Percentiles rank a stretch among this genome's conserved stretches.
Conservation (phyloP, 495 filamentous ascomycete species). For the Pyronema domesticum region DNA sequence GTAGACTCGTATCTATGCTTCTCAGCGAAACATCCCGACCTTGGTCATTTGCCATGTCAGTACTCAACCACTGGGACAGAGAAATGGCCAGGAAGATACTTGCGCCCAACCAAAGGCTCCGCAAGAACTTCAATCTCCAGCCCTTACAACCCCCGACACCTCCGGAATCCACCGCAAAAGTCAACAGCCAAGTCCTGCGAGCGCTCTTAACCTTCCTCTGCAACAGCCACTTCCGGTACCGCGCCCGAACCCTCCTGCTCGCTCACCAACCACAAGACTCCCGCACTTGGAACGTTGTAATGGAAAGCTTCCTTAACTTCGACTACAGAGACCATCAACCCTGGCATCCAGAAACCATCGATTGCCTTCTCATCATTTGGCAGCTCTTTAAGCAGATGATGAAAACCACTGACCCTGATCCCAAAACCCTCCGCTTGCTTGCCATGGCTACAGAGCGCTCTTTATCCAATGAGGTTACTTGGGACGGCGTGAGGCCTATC, state of each 20-base stretch:
- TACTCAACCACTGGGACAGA: conserved; percentile 1
- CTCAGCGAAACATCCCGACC: not conserved
- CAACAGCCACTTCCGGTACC: not conserved
- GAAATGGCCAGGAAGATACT: not conserved
- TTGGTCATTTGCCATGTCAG: not conserved
- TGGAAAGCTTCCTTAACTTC: not conserved
- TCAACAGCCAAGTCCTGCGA: conserved; percentile 8
- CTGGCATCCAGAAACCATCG: not conserved
- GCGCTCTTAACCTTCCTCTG: conserved; percentile 15
- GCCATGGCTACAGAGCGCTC: conserved; percentile 9
- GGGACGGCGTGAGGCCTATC: conserved; percentile 6
- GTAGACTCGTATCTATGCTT: not conserved
- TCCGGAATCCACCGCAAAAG: no score
- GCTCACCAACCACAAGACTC: conserved; percentile 6
- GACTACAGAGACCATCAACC: not conserved
- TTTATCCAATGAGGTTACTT: not conserved
- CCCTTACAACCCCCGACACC: not conserved
- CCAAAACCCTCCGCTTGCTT: conserved; percentile 13
- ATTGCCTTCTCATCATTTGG: conserved; percentile 8
- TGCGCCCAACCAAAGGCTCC: not conserved
- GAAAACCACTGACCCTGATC: not conserved
- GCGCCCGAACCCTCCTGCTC: conserved; percentile 11
- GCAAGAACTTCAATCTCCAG: not conserved
- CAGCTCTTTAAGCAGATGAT: conserved; percentile 11
- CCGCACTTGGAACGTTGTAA: conserved; percentile 17